Evolutionary conservation across 345 rosid species (phyloP), one percentile per base, ranked within the genome.

Genomic region (Nasturtium officinale): DNA sequence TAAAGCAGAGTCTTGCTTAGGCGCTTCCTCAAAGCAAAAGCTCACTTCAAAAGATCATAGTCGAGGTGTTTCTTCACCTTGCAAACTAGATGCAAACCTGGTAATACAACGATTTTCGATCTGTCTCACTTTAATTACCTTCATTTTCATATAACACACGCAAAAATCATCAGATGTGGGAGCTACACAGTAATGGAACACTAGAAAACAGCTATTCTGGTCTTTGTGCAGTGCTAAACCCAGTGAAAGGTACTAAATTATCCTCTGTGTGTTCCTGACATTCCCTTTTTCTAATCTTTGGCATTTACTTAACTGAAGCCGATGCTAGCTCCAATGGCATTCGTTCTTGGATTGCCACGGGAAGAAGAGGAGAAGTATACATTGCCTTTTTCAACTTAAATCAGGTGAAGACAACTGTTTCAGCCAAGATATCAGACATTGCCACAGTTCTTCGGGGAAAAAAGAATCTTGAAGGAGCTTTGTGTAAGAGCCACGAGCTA

Each of bases 311-410:
- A 58, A 64, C 65, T 65, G 38, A 40, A 76, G 61, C 72, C 0
- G 67, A 64, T 63, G 66, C 67, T n/a, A 79, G 5, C 72, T 60
- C 85, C 35, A 73, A 45, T 54, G 88, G 95, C 10, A 59, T 81
- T 78, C 97, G 89, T 21, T 85, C 97, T 57, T 94, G 97, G 98
- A 80, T 94, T 50, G 96, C 98, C 5, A 83, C 85, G 1, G 98
- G 98, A 76, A 87, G 88, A 83, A 35, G 52, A 79, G 90, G 89
- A 28, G 86, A 83, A 76, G 68, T 86, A 61, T 86, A 85, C 29
- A 48, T 86, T 8, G 89, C 91, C 0, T 81, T 89, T 55, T 89
- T 89, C 83, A 89, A 89, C 81, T 78, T 86, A 65, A 84, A 85
- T 54, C 17, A 45, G 1, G 81, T 72, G 20, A 79, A 58, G 81